Evolutionary conservation across 345 rosid species (phyloP).

Genomic region (Arabis hirsuta): DNA sequence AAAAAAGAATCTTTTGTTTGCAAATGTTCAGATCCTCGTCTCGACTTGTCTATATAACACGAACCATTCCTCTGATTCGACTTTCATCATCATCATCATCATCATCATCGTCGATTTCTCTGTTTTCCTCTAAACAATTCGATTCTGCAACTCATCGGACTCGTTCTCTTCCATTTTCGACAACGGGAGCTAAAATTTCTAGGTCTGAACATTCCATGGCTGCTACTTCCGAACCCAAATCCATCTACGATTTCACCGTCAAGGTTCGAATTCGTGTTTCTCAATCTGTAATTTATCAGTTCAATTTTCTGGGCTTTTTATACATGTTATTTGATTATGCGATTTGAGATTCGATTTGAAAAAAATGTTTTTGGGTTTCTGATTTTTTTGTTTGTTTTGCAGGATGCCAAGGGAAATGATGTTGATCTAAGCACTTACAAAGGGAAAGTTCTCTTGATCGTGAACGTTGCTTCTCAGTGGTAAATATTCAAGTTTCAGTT

Average conservation of each 20-base stretch:
- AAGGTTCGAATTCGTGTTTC: constrained; percentile 53
- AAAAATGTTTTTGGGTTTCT: too few relatives aligned
- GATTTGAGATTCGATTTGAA: background rate
- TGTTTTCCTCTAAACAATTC: constrained; percentile 22
- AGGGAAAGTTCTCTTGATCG: constrained; percentile 82
- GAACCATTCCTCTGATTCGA: constrained; percentile 28
- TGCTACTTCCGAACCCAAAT: constrained; percentile 53
- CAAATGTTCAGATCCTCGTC: constrained; percentile 47
- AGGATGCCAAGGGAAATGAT: constrained; percentile 90
- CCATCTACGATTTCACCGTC: constrained; percentile 80
- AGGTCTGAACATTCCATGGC: constrained; percentile 68
- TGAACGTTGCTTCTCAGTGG: constrained; percentile 97
- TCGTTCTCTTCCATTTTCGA: constrained; percentile 19
- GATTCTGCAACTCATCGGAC: constrained; percentile 29
- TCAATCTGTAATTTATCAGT: background rate
- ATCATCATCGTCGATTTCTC: constrained; percentile 38
- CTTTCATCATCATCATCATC: constrained; percentile 32
- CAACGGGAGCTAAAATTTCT: constrained; percentile 35
- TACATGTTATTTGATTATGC: too few relatives aligned
- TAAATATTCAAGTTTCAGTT: constrained; percentile 18
- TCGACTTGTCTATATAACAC: constrained; percentile 36
- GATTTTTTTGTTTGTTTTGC: background rate
- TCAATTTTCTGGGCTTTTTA: background rate
- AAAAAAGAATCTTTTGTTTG: constrained; percentile 13
- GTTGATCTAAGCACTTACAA: constrained; percentile 74